Base-by-base conservation (phyloP, 768 basidiomycete genomes). In the Albatrellus ellisii region DNA sequence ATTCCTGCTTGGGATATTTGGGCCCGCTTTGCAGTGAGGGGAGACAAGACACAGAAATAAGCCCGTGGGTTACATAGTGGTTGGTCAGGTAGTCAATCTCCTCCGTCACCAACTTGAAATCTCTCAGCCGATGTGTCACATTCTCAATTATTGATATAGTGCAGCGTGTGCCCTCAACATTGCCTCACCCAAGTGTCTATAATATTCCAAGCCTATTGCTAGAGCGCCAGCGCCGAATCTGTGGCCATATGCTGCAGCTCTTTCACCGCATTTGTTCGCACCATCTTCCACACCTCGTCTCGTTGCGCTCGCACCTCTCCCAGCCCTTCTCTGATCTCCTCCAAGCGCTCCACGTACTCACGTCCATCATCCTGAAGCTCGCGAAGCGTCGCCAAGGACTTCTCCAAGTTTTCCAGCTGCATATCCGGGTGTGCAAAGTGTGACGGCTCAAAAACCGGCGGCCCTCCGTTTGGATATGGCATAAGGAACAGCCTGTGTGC, bases 321-420 rank as follows among this genome's bases (percentile, higher is more conserved):
- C 42, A 90, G 57, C 2, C 76, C 75, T 50, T 90, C 85, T 41
- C 88, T 62, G 41, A 91, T 84, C 56, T 91, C 88, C 52, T 83
- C 74, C 41, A 91, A 59, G 21, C 87, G 72, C 54, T 89, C 87
- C 4, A 82, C 76, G 54, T 90, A 91, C 58, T 90, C 88, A 34
- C 85, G 67, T 4, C 81, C 82, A 51, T 91, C 88, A 53, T 90
- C 88, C 50, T 85, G 80, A 17, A 91, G 63, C 50, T 91, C 88
- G 39, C 81, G 73, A 40, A 90, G 60, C 2, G 74, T 69, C 12
- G 79, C 73, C 27, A 89, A 51, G 11, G 79, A 76, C 55, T 84
- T 87, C 54, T 88, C 84, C 42, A 90, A 56, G 11, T 64, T 77
- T 36, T 77, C 79, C 44, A 74, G 59, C 49, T 85, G 82, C 62